A percentile compares a stretch with the other conserved stretches of the same genome.
phyloP scores from a whole-genome alignment of 192 early-diverging fungal genomes.

The Phlyctochytrium bullatum region DNA sequence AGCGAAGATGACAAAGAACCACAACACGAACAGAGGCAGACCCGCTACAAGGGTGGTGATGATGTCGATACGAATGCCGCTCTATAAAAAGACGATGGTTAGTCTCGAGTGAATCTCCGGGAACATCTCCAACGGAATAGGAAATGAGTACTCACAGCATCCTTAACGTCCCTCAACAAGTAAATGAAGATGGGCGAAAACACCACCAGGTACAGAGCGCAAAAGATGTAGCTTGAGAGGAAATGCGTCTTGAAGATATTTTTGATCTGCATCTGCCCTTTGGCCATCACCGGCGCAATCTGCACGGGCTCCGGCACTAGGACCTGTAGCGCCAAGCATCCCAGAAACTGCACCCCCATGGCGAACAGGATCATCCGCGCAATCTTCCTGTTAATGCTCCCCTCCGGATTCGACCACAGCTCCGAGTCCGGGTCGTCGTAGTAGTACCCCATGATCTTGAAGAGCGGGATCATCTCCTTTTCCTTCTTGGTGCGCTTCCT shows the following conservation, averaged over 20 bases:
- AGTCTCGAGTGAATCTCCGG: not conserved
- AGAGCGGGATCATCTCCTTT: constrained; percentile 1
- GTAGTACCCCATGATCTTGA: not conserved
- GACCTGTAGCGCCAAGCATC: not conserved
- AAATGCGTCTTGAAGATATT: not conserved
- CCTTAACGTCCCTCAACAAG: not conserved
- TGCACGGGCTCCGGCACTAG: not conserved
- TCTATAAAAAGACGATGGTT: not conserved
- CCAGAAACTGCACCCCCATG: not conserved
- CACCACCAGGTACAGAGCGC: not conserved
- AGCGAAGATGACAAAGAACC: not conserved
- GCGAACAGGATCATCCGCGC: not conserved
- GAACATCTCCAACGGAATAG: not conserved
- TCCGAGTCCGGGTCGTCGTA: not conserved
- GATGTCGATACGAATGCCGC: constrained; percentile 1
- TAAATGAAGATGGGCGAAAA: not conserved
- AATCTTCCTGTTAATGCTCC: not conserved
- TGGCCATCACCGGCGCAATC: not conserved
- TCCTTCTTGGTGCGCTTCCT: not conserved
- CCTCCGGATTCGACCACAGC: not conserved
- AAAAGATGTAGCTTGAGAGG: not conserved
- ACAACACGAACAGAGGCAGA: not conserved
- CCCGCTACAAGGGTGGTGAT: not conserved
- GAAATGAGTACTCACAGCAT: not conserved
- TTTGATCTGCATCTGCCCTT: not conserved